Evolutionary conservation across 2,329 filamentous ascomycete species (phyloP), one percentile per base, ranked within the genome.

Genomic region (Cladophialophora carrionii): DNA sequence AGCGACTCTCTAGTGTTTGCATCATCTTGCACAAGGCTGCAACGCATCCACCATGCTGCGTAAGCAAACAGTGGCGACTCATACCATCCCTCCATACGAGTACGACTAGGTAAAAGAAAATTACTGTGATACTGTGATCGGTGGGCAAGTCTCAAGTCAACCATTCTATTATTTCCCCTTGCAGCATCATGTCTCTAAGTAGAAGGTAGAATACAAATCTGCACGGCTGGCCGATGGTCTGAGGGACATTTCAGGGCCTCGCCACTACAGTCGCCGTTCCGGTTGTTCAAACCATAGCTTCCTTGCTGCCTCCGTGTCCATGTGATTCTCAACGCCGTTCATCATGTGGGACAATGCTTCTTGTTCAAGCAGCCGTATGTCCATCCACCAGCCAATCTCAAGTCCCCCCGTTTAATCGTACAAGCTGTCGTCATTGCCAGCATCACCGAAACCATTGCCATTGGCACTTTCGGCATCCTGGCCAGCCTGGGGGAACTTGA

Each of bases 351-450:
- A 37, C 32, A 55, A 32, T 48, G 53, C 32, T 52, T 41, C 37
- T 52, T 26, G 57, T n/a, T 48, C 26, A 32, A 57, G 34, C 53
- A 41, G 10, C 5, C n/a, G 17, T 26, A 9, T 52, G n/a, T 17
- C 24, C 24, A 20, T 31, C 37, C 24, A 65, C 55, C 34, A 62
- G 52, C 49, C 17, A 29, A 31, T 32, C n/a, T 57, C 31, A 46
- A 52, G 14, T 24, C 2, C 29, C 43, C 24, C 49, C 51, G 43
- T 49, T 52, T 93, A 97, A 82, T 96, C 91, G 80, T 98, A 98
- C 78, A 98, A 90, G 82, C 93, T 94, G 80, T 97, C 94, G 76
- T 98, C 94, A 78, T 96, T 93, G 74, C 92, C 94, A 72, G 88
- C 91, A 74, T 93, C 90, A 70, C 92, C 93, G 73, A 95, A 93